Percentiles rank a stretch among this genome's conserved stretches.
Evolutionary conservation across 2,329 filamentous ascomycete genomes (phyloP).

Genomic region (Aspergillus sojae): DNA sequence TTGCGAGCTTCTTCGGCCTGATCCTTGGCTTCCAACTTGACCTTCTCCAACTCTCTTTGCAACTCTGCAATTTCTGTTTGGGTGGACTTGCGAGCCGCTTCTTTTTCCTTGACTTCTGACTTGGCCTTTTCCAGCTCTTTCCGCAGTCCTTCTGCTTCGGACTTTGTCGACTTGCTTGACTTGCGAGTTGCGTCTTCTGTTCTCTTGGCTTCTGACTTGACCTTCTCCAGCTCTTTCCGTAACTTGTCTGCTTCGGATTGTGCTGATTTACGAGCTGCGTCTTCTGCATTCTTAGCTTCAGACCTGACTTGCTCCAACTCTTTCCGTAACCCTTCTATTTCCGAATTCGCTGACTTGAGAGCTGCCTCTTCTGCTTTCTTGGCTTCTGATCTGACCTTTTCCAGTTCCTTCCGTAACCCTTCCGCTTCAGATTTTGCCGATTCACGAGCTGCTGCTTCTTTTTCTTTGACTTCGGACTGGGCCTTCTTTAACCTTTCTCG

Average conservation of each 20-base stretch:
- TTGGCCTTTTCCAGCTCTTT: constrained; percentile 73
- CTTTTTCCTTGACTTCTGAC: constrained; percentile 71
- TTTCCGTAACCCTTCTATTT: constrained; percentile 79
- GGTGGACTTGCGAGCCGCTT: constrained; percentile 59
- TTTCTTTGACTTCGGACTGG: constrained; percentile 44
- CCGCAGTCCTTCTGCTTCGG: constrained; percentile 76
- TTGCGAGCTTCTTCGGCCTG: constrained; percentile 67
- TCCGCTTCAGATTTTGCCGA: constrained; percentile 57
- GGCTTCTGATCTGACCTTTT: constrained; percentile 33
- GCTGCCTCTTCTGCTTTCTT: constrained; percentile 55
- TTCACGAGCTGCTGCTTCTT: constrained; percentile 48
- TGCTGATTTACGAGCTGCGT: constrained; percentile 57
- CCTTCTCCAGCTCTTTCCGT: constrained; percentile 33
- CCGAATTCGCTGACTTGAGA: constrained; percentile 59
- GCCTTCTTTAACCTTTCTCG: constrained; percentile 33
- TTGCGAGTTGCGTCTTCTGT: constrained; percentile 64
- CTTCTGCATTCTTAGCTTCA: constrained; percentile 75
- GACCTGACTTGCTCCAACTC: constrained; percentile 70
- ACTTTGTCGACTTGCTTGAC: constrained; percentile 55
- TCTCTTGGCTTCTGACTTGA: constrained; percentile 38
- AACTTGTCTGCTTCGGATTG: constrained; percentile 59
- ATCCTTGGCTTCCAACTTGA: constrained; percentile 70
- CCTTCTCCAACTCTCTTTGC: constrained; percentile 77
- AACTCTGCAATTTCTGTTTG: constrained; percentile 79
- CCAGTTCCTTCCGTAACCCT: constrained; percentile 36